Evolutionary conservation across 2,329 filamentous ascomycete genomes (phyloP).

Genomic region (Monosporascus ibericus): DNA sequence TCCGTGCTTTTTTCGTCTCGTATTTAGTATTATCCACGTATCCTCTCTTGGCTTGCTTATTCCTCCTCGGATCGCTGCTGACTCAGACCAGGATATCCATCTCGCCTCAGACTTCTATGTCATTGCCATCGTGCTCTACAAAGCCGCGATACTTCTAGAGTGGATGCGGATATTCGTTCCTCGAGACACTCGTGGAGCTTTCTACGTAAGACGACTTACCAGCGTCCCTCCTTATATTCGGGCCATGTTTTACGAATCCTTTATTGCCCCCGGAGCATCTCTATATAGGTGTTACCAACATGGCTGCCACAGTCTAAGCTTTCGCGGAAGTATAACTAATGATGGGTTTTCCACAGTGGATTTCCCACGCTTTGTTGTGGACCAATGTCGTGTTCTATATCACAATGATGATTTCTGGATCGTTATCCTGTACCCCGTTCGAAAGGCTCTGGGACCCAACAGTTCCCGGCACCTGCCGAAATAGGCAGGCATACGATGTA

Average conservation of each 20-base stretch:
- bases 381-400: conserved; percentile 12
- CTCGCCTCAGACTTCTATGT: conserved; percentile 8
- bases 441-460: conserved; percentile 12
- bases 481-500: conserved; percentile 7
- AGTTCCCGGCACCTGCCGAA: conserved; percentile 7
- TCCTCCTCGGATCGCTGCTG: no score
- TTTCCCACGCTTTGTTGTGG: conserved; percentile 7
- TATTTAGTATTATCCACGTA: no score
- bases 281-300: no score
- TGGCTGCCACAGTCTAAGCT: no score
- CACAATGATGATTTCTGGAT: conserved; percentile 9
- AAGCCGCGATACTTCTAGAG: conserved; percentile 13
- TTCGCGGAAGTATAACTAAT: no score
- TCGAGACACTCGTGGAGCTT: conserved; percentile 7
- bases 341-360: background rate
- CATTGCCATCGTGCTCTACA: conserved; percentile 7
- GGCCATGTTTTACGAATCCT: no score
- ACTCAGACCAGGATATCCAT: background rate
- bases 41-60: no score
- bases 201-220: conserved; percentile 2
- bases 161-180: conserved; percentile 10
- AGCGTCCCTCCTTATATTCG: no score
- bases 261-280: no score
- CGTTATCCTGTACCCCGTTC: conserved; percentile 9
- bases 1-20: no score